These are phyloP conservation scores for Eleusine coracana DNA, from an alignment of 176 grass and related monocot species.

Conservation along the genomic window DNA sequence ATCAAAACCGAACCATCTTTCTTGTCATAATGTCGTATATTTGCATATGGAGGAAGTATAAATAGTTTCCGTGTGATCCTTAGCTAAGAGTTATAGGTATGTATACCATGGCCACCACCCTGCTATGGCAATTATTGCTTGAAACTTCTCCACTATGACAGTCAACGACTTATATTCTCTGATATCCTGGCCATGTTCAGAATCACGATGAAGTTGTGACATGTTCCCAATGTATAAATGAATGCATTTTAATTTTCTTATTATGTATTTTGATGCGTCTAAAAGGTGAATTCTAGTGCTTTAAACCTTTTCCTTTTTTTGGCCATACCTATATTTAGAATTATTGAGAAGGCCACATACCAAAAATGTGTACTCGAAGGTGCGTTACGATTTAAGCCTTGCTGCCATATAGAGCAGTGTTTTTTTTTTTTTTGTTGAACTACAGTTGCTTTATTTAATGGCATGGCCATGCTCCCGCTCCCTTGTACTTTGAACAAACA, in stretches of 20 bases:
- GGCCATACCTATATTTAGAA: background rate
- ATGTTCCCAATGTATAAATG: background rate
- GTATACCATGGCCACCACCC: background rate
- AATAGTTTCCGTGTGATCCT: background rate
- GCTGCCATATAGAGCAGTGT: background rate
- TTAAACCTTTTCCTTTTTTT: background rate
- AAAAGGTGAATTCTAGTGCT: background rate
- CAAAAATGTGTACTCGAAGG: background rate
- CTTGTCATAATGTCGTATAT: background rate
- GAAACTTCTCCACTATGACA: background rate
- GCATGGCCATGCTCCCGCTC: background rate
- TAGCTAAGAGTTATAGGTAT: background rate
- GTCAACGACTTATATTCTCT: background rate
- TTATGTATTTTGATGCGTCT: no score
- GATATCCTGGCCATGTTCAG: background rate
- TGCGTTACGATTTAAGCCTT: background rate
- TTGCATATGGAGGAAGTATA: conserved; percentile 1
- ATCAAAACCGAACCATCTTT: background rate
- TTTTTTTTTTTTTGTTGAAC: background rate
- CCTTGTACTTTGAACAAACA: no score
- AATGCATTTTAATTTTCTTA: background rate
- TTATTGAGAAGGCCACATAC: background rate
- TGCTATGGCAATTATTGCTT: background rate
- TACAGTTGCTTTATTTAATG: conserved; percentile 16
- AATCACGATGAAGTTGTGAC: background rate